Evolutionary conservation across 108 stramenopile species (phyloP), one percentile per base, ranked within the genome.

Genomic region (Stephanodiscus triporus): DNA sequence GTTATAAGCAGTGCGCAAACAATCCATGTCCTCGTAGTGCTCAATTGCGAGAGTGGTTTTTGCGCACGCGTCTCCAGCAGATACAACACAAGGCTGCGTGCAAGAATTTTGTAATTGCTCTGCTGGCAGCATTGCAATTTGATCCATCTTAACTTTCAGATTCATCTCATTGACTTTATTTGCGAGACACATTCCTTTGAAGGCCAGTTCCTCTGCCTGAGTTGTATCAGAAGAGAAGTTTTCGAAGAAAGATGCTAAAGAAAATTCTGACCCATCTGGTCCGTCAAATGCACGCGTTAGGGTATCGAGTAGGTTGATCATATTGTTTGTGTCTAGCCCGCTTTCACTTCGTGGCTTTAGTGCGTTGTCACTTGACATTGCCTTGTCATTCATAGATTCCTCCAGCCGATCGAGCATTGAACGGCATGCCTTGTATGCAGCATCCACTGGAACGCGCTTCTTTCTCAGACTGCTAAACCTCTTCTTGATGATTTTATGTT

Each of bases 401-500:
- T 53, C 51, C 51, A 53, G 24, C 51, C 23, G 51, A 53, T 53
- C 51, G 7, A 53, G 24, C 51, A 53, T 24, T 53, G 24, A 6
- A 24, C 51, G 51, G 9, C 51, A 53, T 24, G 51, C 51, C 7
- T 24, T 19, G 24, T 53, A 53, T 24, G 51, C 51, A 20, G 51
- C 51, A 53, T 53, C 51, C 19, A 53, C 51, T 8, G 51, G 51
- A 1, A 53, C 17, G 1, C 51, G 24, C 29, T 57, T 57, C 56
- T 57, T 57, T 16, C 29, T 30, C 56, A 57, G 30, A 29, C 29
- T 29, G 16, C 16, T 30, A 5, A 30, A 26, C 30, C 32, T 57
- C 13, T 26, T 57, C 26, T 68, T 68, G 37, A 68, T 22, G 3
- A 55, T 40, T 54, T 68, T 68, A 2, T 36, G 32, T 54, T 68